Percentiles rank a stretch among this genome's conserved stretches.
These are phyloP conservation scores for Passiflora organensis DNA, from an alignment of 345 rosid genomes.

Conservation along the genomic window DNA sequence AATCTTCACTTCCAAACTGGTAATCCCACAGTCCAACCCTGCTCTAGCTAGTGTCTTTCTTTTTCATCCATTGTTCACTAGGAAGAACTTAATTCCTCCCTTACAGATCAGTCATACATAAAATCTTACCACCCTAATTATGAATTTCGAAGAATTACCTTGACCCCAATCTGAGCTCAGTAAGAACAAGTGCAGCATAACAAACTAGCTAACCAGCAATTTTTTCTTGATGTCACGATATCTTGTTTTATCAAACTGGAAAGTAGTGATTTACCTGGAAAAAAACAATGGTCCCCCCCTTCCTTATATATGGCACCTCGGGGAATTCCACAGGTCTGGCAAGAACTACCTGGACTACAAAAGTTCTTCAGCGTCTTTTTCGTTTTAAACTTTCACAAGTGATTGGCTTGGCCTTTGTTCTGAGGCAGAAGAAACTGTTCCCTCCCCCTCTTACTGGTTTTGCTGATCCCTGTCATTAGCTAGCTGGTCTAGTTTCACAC, in stretches of 20 bases:
- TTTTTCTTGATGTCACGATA: constrained; percentile 17
- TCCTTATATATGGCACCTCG: constrained; percentile 11
- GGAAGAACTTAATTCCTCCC: neutral
- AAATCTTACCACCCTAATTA: too few species aligned
- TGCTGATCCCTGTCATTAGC: too few species aligned
- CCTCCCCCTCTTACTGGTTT: too few species aligned
- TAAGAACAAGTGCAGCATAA: constrained; percentile 2
- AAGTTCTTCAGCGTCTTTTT: neutral
- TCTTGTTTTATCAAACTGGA: neutral
- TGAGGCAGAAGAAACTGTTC: too few species aligned
- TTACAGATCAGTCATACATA: too few species aligned
- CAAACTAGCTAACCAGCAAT: constrained; percentile 1
- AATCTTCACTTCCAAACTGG: constrained; percentile 65
- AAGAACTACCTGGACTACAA: neutral
- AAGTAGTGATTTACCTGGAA: constrained; percentile 13
- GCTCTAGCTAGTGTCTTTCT: neutral
- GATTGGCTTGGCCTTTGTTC: too few species aligned
- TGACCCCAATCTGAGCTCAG: neutral
- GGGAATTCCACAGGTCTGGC: constrained; percentile 14
- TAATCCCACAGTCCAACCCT: constrained; percentile 35
- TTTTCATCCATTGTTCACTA: neutral
- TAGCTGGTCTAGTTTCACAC: too few species aligned
- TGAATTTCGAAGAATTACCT: too few species aligned
- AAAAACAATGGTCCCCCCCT: constrained; percentile 26
- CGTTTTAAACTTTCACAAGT: neutral